Evolutionary conservation across 305 asterid species (phyloP), one percentile per base, ranked within the genome.

Genomic region (Rubia balearica): DNA sequence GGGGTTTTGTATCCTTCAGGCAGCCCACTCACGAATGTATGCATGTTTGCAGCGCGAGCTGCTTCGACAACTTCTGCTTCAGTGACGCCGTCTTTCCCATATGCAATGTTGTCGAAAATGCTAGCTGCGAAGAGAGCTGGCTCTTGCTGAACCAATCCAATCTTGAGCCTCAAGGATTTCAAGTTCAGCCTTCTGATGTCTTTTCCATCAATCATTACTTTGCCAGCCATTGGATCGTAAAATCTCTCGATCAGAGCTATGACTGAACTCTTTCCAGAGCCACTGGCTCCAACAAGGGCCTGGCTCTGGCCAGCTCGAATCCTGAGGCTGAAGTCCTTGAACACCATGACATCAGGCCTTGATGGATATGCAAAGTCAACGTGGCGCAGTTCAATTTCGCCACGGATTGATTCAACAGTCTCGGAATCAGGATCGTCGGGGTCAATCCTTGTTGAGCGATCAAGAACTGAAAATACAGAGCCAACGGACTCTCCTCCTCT

Each of bases 301-400:
- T 94, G 98, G 85, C 99, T 94, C 55, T 86, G 96, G 56, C 99
- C 98, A 1, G 99, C 98, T 6, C 98, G 92, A 64, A 95, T 92
- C 72, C 96, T 71, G 7, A 95, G 82, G 79, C 77, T 95, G 16
- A 95, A 48, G 78, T 92, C 98, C 87, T 89, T 95, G 68, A 95
- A 95, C 73, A 95, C 89, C 63, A 75, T 75, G 14, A 95, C 94
- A 19, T 95, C 99, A 0, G 92, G 97, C 3, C 99, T 84, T 0
- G 99, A 91, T 0, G 99, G 99, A 73, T 95, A 95, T 0, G 96
- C 88, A 30, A 95, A 95, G 82, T 95, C 97, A 0, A 95, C 96
- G 8, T 92, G 98, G 0, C 98, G 88, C 0, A 95, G 85, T 84
- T 95, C 99, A 49, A 95, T 87, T 67, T 95, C 99, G 0, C 99